A percentile compares a stretch with the other conserved stretches of the same genome.
Conservation (phyloP, 1,284 basidiomycete species). For the Cutaneotrichosporon mucoides region DNA sequence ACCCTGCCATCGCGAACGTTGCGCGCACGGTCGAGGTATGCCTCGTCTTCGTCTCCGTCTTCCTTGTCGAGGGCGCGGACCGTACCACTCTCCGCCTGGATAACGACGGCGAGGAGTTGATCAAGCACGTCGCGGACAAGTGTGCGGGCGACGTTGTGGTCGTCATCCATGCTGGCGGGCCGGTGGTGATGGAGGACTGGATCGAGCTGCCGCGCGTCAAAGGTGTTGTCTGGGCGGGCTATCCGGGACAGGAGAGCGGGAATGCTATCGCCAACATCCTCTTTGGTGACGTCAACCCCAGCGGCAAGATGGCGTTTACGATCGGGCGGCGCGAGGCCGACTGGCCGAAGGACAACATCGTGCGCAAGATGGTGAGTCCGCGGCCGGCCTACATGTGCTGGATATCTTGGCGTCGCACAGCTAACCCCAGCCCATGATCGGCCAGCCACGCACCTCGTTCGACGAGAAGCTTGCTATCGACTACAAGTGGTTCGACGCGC, state of each 20-base stretch:
- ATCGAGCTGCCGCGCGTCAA: constrained; percentile 54
- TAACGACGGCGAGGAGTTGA: constrained; percentile 58
- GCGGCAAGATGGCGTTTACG: constrained; percentile 57
- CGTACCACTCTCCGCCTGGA: constrained; percentile 43
- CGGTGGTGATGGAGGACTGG: constrained; percentile 44
- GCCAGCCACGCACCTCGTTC: constrained; percentile 31
- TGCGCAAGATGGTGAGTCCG: constrained; percentile 29
- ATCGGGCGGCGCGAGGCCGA: constrained; percentile 48
- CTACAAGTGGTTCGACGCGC: constrained; percentile 52
- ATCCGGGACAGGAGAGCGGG: constrained; percentile 58
- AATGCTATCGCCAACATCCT: constrained; percentile 74
- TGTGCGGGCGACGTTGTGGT: constrained; percentile 72
- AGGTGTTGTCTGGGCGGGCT: constrained; percentile 73
- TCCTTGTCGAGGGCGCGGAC: constrained; percentile 49
- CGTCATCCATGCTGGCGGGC: constrained; percentile 62
- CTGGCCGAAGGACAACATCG: constrained; percentile 48
- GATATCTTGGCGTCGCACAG: no score
- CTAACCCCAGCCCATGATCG: constrained; percentile 12
- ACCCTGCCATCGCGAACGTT: constrained; percentile 26
- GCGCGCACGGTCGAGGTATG: constrained; percentile 48
- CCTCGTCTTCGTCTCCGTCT: constrained; percentile 50
- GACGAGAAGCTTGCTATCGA: constrained; percentile 50
- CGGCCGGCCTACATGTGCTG: constrained; percentile 8
- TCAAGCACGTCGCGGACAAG: constrained; percentile 59
- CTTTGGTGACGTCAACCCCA: constrained; percentile 72